These are phyloP conservation scores for Polyporus tsugae DNA, from an alignment of 1,284 basidiomycete genomes.

Conservation along the genomic window DNA sequence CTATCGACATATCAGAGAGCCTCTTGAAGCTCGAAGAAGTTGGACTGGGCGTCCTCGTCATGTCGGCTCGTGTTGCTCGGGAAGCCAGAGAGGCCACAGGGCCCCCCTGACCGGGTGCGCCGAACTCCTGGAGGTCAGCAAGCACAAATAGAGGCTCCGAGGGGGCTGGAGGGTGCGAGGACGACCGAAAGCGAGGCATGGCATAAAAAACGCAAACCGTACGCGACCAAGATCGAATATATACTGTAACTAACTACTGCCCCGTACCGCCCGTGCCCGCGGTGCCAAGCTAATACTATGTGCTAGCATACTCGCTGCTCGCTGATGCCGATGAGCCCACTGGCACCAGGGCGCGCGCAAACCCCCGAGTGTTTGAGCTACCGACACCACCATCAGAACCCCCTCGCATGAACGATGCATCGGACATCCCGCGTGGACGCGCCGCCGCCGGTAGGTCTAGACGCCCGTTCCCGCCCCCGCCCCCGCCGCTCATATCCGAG, in stretches of 20 bases:
- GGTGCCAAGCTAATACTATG: conserved; percentile 2
- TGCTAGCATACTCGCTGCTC: conserved; percentile 11
- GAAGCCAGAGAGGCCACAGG: neutral
- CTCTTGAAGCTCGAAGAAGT: conserved; percentile 18
- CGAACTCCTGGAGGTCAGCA: conserved; percentile 30
- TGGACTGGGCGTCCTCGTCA: neutral
- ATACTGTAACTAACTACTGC: neutral
- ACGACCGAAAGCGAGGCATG: conserved; percentile 8
- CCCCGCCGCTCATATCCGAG: conserved; percentile 47
- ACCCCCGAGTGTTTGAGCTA: conserved; percentile 28
- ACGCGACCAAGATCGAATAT: neutral
- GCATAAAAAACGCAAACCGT: neutral
- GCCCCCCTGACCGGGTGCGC: conserved; percentile 18
- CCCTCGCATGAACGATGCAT: conserved; percentile 46
- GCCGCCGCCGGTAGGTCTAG: conserved; percentile 45
- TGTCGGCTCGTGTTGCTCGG: neutral
- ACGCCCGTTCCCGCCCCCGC: conserved; percentile 32
- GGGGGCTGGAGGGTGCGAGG: neutral
- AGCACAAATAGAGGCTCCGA: conserved; percentile 22
- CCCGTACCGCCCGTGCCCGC: neutral
- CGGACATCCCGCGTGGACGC: conserved; percentile 58
- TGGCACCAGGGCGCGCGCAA: conserved; percentile 18
- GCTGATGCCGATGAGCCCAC: neutral
- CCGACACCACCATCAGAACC: conserved; percentile 25
- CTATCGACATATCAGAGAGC: conserved; percentile 21